A percentile compares a stretch with the other conserved stretches of the same genome.
phyloP scores from a whole-genome alignment of 371 early-diverging fungal genomes.

The Cladochytrium tenue region DNA sequence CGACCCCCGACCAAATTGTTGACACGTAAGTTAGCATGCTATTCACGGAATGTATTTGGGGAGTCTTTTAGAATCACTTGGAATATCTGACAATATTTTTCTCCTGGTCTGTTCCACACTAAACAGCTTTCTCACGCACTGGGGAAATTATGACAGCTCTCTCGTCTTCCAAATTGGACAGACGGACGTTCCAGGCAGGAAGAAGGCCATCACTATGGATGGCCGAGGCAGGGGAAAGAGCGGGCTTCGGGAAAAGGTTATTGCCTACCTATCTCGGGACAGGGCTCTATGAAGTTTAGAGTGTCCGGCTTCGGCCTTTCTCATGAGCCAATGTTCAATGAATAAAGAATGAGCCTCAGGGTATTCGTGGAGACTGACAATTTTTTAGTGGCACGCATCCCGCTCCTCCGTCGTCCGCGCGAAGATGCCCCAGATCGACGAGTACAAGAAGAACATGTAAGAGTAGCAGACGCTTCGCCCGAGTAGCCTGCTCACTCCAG shows the following conservation, averaged over 20 bases:
- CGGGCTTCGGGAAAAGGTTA: constrained; percentile 47
- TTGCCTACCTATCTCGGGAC: constrained; percentile 16
- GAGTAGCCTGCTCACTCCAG: not conserved
- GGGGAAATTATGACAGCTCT: constrained; percentile 46
- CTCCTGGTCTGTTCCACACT: not conserved
- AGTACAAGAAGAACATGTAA: constrained; percentile 38
- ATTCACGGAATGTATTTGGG: no score
- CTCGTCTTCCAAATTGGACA: constrained; percentile 18
- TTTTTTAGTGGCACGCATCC: no score
- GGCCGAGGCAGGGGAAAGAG: constrained; percentile 49
- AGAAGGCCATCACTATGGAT: constrained; percentile 28
- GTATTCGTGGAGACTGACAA: no score
- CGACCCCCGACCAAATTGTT: constrained; percentile 66
- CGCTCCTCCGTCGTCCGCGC: no score
- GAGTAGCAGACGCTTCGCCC: not conserved
- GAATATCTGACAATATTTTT: not conserved
- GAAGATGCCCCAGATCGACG: constrained; percentile 28
- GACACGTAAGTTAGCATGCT: constrained; percentile 26
- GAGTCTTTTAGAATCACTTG: no score
- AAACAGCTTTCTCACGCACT: constrained; percentile 31
- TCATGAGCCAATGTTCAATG: no score
- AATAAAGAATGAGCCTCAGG: no score
- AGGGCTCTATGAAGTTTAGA: no score
- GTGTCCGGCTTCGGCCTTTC: no score
- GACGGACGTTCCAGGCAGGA: constrained; percentile 2